A percentile compares a stretch with the other conserved stretches of the same genome.
Evolutionary conservation across 1,284 basidiomycete species (phyloP).

Genomic region (Malassezia cuniculi): DNA sequence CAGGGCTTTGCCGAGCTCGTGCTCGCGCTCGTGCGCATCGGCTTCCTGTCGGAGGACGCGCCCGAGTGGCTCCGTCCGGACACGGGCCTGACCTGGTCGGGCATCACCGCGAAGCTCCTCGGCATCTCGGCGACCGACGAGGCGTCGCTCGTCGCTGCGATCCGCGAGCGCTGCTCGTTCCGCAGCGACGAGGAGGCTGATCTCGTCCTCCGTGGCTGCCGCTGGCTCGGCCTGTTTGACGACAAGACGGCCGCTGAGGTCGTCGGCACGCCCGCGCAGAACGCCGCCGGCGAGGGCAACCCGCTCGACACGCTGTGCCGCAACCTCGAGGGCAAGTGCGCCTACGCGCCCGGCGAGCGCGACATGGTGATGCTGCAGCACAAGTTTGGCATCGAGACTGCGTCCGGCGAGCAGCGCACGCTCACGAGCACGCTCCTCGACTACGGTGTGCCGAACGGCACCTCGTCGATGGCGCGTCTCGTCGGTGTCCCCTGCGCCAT

Average conservation of each 20-base stretch:
- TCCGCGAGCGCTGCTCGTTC: constrained; percentile 29
- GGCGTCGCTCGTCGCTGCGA: constrained; percentile 22
- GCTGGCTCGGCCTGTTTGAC: constrained; percentile 82
- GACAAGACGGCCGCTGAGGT: constrained; percentile 50
- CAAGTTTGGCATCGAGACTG: constrained; percentile 49
- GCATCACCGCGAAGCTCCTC: constrained; percentile 68
- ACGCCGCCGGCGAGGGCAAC: constrained; percentile 59
- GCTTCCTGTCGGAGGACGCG: constrained; percentile 65
- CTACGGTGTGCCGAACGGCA: constrained; percentile 65
- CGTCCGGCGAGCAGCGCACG: constrained; percentile 58
- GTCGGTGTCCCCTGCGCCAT: constrained; percentile 91
- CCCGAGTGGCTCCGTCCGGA: constrained; percentile 56
- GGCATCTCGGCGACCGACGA: constrained; percentile 59
- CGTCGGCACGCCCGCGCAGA: constrained; percentile 46
- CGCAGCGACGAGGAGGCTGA: constrained; percentile 25
- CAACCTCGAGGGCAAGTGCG: constrained; percentile 77
- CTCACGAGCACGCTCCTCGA: constrained; percentile 82
- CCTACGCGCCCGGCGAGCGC: constrained; percentile 76
- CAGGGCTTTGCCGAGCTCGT: constrained; percentile 98
- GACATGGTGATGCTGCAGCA: constrained; percentile 97
- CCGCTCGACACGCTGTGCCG: constrained; percentile 89
- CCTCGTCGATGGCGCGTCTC: constrained; percentile 86
- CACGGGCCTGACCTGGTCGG: constrained; percentile 47
- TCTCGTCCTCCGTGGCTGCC: constrained; percentile 48
- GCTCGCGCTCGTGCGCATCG: constrained; percentile 70